These are phyloP conservation scores for Trametes gibbosa DNA, from an alignment of 768 basidiomycete genomes.

Conservation along the genomic window DNA sequence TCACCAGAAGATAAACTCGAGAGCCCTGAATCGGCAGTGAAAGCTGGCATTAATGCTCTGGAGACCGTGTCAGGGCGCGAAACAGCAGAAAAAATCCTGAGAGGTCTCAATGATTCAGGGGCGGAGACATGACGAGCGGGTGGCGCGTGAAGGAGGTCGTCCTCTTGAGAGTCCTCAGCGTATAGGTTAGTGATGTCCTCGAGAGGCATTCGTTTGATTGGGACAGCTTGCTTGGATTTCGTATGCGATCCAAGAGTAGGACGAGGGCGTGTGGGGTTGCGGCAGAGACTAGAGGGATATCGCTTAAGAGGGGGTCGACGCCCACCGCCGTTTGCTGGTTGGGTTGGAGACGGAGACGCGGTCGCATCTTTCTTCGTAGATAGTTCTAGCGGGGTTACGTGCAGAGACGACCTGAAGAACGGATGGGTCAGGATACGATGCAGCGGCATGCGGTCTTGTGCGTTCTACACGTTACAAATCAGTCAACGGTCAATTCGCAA, in stretches of 20 bases:
- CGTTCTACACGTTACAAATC: conserved; percentile 21
- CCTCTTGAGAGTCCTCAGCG: neutral
- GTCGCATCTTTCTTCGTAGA: neutral
- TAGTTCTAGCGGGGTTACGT: conserved; percentile 11
- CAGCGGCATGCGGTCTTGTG: conserved; percentile 29
- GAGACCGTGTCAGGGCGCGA: too few relatives aligned
- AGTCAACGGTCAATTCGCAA: neutral
- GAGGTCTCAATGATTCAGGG: neutral
- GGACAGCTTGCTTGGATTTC: neutral
- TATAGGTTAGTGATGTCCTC: conserved; percentile 14
- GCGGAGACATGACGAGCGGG: neutral
- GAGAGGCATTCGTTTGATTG: neutral
- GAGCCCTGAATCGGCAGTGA: neutral
- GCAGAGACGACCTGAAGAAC: conserved; percentile 30
- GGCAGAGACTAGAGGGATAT: conserved; percentile 12
- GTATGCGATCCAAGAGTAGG: neutral
- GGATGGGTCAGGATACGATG: conserved; percentile 30
- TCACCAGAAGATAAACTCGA: neutral
- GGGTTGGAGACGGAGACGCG: too few relatives aligned
- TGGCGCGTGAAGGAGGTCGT: neutral
- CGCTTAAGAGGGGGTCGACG: neutral
- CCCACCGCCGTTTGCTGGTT: neutral
- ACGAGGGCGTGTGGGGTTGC: neutral
- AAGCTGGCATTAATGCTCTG: neutral
- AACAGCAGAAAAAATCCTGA: neutral